Evolutionary conservation across 139 green algal genomes (phyloP).

Genomic region (Tetradesmus lagerheimii): DNA sequence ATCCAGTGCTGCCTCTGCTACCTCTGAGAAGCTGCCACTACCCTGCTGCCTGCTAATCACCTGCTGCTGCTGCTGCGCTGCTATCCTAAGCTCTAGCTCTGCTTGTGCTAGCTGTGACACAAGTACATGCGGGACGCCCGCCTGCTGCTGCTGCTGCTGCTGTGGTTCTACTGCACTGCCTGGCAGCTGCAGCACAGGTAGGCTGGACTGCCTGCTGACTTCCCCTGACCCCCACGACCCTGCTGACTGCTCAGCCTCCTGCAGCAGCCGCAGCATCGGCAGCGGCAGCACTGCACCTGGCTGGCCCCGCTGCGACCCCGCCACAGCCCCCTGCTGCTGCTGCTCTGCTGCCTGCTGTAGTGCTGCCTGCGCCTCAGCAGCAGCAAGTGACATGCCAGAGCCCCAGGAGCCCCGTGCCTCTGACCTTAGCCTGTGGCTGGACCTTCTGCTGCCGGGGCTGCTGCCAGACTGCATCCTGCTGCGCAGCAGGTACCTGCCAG

Average conservation of each 20-base stretch:
- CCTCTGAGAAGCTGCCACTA: slow-evolving; percentile 6
- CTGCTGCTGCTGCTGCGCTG: slow-evolving; percentile 18
- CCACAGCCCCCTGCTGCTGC: slow-evolving; percentile 3
- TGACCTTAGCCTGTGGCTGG: neutral
- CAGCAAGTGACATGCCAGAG: slow-evolving; percentile 3
- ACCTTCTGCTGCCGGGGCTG: neutral
- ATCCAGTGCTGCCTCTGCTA: neutral
- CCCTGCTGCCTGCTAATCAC: slow-evolving; percentile 3
- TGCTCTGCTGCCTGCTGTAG: neutral
- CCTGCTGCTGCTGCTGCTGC: slow-evolving; percentile 8
- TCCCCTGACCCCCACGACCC: slow-evolving; percentile 24
- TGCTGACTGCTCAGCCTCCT: neutral
- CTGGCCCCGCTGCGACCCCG: neutral
- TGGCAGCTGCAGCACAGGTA: neutral
- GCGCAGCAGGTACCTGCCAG: neutral
- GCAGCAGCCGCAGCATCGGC: neutral
- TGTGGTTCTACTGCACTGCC: neutral
- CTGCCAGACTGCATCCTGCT: slow-evolving; percentile 7
- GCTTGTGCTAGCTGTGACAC: neutral
- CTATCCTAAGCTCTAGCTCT: neutral
- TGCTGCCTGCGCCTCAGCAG: neutral
- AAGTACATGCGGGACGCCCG: neutral
- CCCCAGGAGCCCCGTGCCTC: slow-evolving; percentile 17
- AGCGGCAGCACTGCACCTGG: neutral
- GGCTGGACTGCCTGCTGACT: neutral